phyloP scores from a whole-genome alignment of 306 rosid genomes.

The Herpetospermum pedunculosum region DNA sequence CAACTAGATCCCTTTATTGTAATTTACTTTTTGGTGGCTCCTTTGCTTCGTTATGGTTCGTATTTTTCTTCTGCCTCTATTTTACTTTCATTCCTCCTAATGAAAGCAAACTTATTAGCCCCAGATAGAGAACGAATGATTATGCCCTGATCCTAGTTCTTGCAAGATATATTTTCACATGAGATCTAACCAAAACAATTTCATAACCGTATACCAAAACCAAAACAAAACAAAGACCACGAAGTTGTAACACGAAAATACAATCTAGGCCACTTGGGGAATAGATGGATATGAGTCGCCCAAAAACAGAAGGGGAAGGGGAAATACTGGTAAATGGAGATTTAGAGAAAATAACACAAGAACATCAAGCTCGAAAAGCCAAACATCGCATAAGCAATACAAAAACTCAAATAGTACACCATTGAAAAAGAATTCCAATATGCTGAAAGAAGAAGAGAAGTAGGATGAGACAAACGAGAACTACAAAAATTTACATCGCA shows the following conservation, averaged over 20 bases:
- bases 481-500: not conserved
- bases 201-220: not conserved
- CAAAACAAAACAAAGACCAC: not conserved
- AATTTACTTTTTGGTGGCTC: not conserved
- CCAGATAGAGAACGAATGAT: not conserved
- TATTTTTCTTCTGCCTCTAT: not conserved
- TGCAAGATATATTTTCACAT: not conserved
- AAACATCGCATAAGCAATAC: not conserved
- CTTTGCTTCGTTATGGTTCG: not conserved
- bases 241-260: not conserved
- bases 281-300: not conserved
- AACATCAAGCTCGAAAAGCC: not conserved
- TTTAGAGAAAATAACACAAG: not conserved
- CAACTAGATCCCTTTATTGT: not conserved
- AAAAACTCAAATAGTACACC: not conserved
- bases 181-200: not conserved
- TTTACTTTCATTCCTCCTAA: not conserved
- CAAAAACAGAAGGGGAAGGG: too few relatives aligned
- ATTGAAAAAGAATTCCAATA: not conserved
- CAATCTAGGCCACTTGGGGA: not conserved
- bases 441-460: not conserved
- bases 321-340: too few relatives aligned
- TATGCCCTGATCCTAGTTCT: slow-evolving; percentile 1
- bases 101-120: not conserved
- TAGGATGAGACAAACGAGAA: not conserved